Percentiles rank a stretch among this genome's conserved stretches.
Conservation (phyloP, 768 basidiomycete species). For the Lentinula sp. region DNA sequence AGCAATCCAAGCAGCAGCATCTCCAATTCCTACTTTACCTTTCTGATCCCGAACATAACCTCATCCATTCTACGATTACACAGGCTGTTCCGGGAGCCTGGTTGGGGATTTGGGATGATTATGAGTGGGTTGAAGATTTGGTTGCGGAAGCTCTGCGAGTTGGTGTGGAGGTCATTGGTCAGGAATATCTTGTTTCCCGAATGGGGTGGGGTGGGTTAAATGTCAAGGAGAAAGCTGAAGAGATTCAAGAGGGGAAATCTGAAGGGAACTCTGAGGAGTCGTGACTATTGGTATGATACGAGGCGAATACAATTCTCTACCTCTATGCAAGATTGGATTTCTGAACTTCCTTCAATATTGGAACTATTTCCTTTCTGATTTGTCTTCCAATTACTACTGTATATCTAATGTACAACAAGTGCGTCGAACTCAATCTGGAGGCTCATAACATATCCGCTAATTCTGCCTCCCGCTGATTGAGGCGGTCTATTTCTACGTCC, state of each 20-base stretch:
- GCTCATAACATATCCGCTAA: constrained; percentile 33
- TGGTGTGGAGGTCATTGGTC: constrained; percentile 85
- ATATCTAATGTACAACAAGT: constrained; percentile 2
- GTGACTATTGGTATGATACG: constrained; percentile 26
- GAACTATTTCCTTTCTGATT: no score
- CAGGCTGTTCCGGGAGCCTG: constrained; percentile 82
- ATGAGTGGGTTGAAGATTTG: constrained; percentile 95
- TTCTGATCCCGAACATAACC: constrained; percentile 72
- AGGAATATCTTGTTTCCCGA: constrained; percentile 81
- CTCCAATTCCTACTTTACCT: constrained; percentile 71
- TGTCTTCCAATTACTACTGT: background rate
- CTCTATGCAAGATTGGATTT: no score
- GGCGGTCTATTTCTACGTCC: constrained; percentile 68
- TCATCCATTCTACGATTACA: constrained; percentile 72
- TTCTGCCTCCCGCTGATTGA: constrained; percentile 57
- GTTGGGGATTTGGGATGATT: constrained; percentile 86
- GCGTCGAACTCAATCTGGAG: background rate
- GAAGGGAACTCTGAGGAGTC: constrained; percentile 16
- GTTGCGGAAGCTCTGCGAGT: constrained; percentile 82
- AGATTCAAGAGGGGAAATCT: constrained; percentile 9
- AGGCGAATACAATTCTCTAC: background rate
- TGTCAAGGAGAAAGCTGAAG: background rate
- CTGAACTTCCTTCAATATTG: no score
- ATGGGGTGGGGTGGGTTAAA: constrained; percentile 71
- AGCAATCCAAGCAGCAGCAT: constrained; percentile 35